These are phyloP conservation scores for Ogataea henricii DNA, from an alignment of 805 yeast species.

Conservation along the genomic window DNA sequence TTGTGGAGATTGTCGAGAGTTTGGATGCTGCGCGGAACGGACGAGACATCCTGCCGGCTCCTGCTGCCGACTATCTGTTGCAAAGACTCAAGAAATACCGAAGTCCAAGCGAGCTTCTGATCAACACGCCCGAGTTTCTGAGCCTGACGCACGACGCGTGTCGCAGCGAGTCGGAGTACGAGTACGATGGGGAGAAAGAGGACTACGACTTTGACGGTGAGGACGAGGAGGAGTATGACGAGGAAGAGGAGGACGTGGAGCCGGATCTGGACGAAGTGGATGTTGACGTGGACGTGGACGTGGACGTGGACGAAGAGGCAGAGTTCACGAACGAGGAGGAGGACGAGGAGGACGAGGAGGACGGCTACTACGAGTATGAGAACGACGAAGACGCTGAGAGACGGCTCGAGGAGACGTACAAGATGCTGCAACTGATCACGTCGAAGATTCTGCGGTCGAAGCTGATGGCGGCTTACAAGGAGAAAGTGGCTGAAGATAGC, in stretches of 20 bases:
- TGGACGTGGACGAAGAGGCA: conserved; percentile 24
- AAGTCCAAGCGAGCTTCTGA: conserved; percentile 1
- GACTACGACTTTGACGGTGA: conserved; percentile 13
- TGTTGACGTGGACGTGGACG: conserved; percentile 12
- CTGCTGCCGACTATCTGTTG: conserved; percentile 28
- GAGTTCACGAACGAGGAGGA: conserved; percentile 18
- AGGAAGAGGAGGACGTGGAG: conserved; percentile 6
- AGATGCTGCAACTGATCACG: conserved; percentile 76
- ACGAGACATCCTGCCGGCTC: conserved; percentile 27
- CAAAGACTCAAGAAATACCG: conserved; percentile 24
- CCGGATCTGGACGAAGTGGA: background rate
- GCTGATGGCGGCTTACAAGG: conserved; percentile 74
- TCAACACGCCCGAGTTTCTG: conserved; percentile 4
- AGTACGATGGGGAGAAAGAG: conserved; percentile 20
- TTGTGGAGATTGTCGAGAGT: conserved; percentile 78
- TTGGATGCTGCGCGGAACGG: conserved; percentile 56
- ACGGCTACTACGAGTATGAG: conserved; percentile 42
- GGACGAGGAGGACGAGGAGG: conserved; percentile 23
- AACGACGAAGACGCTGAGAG: conserved; percentile 53
- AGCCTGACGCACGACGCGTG: conserved; percentile 36
- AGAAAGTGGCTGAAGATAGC: conserved; percentile 76
- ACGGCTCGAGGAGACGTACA: conserved; percentile 75
- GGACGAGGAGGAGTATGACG: conserved; percentile 18
- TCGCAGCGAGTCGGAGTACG: conserved; percentile 34
- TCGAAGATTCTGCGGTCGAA: conserved; percentile 76